Evolutionary conservation across 2,329 filamentous ascomycete genomes (phyloP), one percentile per base, ranked within the genome.

Genomic region (Fusarium pseudocircinatum): DNA sequence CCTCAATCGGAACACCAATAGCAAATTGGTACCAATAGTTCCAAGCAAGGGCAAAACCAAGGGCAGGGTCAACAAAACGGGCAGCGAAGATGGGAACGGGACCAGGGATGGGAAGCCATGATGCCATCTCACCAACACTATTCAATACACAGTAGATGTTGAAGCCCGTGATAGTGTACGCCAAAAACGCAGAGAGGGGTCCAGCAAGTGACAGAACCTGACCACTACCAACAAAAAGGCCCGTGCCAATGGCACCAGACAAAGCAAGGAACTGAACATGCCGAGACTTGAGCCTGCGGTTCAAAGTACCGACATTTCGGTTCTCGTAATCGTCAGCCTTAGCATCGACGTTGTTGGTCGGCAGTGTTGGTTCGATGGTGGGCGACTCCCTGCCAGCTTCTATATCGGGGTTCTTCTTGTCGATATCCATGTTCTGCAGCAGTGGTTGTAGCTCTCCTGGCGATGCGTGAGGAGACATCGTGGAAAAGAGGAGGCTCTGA

Each of bases 11-110:
- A 24, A 90, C 83, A 12, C 89, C 81, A 69, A 91, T 89, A 37
- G 86, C 83, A 68, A 90, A 90, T 2, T 87, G 87, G 74, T 91
- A 90, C 85, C 88, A 90, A 79, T 91, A 91, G 71, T 89, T 90
- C 87, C 87, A 90, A 5, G 87, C 88, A 24, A 83, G 67, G 1
- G 68, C 68, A 7, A 70, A 70, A 1, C 85, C 85, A 37, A 89
- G 79, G 39, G 85, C 87, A 4, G 85, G 83, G 60, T 89, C 87
- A 63, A 90, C 84, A 65, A 87, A 90, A 28, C 88, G 87, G 49
- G 84, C n/a, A 15, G 63, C 63, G 13, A 66, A 66, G 22, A 64
- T 66, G 4, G 60, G 60, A 20, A 66, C 59, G 15, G 60, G 59
- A 1, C 63, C 63, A 0, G 63, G 60, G 6, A 66, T 57, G 1